These are phyloP conservation scores for Kalmusia sp. DNA, from an alignment of 2,329 filamentous ascomycete genomes.

Conservation along the genomic window DNA sequence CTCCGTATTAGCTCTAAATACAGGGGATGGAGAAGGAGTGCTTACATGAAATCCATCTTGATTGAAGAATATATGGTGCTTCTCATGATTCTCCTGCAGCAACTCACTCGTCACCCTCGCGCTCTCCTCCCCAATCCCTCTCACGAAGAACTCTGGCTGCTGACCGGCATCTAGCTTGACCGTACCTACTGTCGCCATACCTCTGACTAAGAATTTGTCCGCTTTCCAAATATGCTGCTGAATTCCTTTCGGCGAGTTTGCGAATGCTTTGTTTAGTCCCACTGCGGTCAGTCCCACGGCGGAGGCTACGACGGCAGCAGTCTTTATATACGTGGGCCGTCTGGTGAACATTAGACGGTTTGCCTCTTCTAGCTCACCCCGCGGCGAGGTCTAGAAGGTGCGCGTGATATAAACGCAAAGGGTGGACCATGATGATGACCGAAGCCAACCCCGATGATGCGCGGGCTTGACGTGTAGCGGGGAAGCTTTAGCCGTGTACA, in stretches of 20 bases:
- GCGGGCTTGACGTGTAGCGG: constrained; percentile 1
- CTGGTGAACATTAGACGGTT: constrained; percentile 12
- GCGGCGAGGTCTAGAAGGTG: not conserved
- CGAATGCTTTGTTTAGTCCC: constrained; percentile 1
- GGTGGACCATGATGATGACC: not conserved
- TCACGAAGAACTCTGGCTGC: constrained; percentile 55
- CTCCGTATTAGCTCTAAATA: not conserved
- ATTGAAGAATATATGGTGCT: constrained; percentile 85
- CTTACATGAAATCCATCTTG: constrained; percentile 71
- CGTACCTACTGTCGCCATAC: constrained; percentile 42
- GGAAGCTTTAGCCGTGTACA: constrained; percentile 6
- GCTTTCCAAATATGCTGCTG: constrained; percentile 9
- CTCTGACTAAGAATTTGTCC: constrained; percentile 12
- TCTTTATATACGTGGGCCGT: constrained; percentile 11
- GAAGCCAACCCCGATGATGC: not conserved
- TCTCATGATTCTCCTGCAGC: constrained; percentile 77
- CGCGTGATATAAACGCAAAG: not conserved
- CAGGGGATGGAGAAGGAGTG: not conserved
- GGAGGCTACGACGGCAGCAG: constrained; percentile 7
- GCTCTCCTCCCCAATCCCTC: constrained; percentile 60
- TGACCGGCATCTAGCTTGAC: constrained; percentile 53
- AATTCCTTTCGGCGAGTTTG: not conserved
- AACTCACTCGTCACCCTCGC: constrained; percentile 70
- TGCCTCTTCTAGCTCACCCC: constrained; percentile 5
- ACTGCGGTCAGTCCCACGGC: constrained; percentile 2